A percentile compares a stretch with the other conserved stretches of the same genome.
Conservation (phyloP, 768 basidiomycete genomes). For the Lyophyllum semitale region DNA sequence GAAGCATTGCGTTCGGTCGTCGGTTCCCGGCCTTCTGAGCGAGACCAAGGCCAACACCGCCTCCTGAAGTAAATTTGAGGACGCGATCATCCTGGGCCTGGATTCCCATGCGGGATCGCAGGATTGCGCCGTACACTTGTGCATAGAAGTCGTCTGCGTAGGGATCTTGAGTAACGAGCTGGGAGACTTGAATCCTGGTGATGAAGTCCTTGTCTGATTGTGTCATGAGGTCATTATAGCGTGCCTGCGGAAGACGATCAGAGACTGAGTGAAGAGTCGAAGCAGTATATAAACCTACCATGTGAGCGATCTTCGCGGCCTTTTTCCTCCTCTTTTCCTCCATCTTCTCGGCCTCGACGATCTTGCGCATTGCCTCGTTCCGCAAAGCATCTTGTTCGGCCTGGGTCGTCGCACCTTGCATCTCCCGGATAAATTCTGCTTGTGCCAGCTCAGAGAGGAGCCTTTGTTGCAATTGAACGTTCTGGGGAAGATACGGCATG, state of each 20-base stretch:
- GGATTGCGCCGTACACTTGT: conserved; percentile 87
- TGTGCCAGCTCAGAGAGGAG: conserved; percentile 78
- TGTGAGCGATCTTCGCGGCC: conserved; percentile 85
- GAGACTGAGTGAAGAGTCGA: neutral
- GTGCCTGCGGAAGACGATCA: conserved; percentile 52
- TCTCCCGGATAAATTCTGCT: conserved; percentile 63
- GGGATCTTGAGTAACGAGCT: conserved; percentile 95
- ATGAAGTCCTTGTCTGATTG: conserved; percentile 99
- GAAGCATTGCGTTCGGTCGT: conserved; percentile 84
- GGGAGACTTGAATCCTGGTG: conserved; percentile 97
- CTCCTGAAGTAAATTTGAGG: conserved; percentile 79
- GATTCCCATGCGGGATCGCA: conserved; percentile 77
- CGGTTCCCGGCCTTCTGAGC: conserved; percentile 67
- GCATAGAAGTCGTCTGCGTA: conserved; percentile 99
- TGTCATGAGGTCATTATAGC: conserved; percentile 95
- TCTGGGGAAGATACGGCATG: conserved; percentile 57
- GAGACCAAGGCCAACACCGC: conserved; percentile 84
- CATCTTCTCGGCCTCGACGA: conserved; percentile 87
- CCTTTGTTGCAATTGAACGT: conserved; percentile 72
- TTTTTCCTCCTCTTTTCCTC: conserved; percentile 82
- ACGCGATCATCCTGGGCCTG: conserved; percentile 76
- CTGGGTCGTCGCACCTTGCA: conserved; percentile 55
- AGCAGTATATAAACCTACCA: conserved; percentile 52
- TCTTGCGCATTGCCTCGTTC: conserved; percentile 83
- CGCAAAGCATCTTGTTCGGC: conserved; percentile 72